Conservation (phyloP, 2,329 filamentous ascomycete species). For the Raffaelea albimanens region DNA sequence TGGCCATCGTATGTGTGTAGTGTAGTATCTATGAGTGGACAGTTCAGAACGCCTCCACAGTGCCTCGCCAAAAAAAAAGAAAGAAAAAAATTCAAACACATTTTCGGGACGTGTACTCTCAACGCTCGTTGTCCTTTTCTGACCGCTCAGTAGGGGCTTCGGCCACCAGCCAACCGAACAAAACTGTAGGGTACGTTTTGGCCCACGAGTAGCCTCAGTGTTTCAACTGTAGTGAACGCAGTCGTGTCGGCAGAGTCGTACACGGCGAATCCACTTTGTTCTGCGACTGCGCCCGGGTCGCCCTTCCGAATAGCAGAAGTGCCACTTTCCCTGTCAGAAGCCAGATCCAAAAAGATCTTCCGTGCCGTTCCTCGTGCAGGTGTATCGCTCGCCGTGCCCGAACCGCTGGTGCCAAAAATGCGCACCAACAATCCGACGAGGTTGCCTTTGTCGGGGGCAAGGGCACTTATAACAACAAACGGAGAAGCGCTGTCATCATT, state of each 20-base stretch:
- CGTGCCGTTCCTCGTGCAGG: constrained; percentile 23
- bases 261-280: constrained; percentile 66
- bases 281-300: constrained; percentile 60
- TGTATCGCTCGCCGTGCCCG: constrained; percentile 14
- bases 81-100: too few species aligned
- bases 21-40: too few species aligned
- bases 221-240: constrained; percentile 79
- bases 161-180: constrained; percentile 59
- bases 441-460: constrained; percentile 69
- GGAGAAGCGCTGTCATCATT: constrained; percentile 43
- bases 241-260: constrained; percentile 73
- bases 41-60: too few species aligned
- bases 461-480: constrained; percentile 71
- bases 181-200: constrained; percentile 87
- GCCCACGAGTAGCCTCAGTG: constrained; percentile 65
- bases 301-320: constrained; percentile 44
- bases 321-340: constrained; percentile 33
- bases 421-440: constrained; percentile 70
- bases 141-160: constrained; percentile 33
- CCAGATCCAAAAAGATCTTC: constrained; percentile 75
- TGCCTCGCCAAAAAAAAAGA: too few species aligned
- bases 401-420: constrained; percentile 50
- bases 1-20: too few species aligned
- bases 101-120: too few species aligned
- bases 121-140: too few species aligned